Base-by-base conservation (phyloP, 164 flowering plant genomes). In the Nymphaea thermarum region DNA sequence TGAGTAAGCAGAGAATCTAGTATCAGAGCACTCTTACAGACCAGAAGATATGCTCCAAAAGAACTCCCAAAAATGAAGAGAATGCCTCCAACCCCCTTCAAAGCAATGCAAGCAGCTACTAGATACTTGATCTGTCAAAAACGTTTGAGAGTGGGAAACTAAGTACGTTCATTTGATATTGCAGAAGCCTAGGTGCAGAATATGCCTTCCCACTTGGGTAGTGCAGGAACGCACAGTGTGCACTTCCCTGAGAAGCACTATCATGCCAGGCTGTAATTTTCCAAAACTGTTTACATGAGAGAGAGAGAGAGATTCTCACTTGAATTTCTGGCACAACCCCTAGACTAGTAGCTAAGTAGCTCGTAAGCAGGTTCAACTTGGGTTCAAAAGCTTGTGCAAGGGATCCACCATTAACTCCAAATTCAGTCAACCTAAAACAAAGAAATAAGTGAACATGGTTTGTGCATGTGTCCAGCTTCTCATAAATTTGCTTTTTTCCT, bases 41-140 rank as follows among this genome's bases (percentile, higher is more conserved):
- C 97, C 93, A 91, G 80, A 43, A 91, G 86, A 65, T 64, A 81
- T 53, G 98, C 96, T 70, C 96, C 98, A 75, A 86, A 66, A 43
- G 82, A 68, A 79, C 82, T 85, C 68, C 91, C 88, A 63, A 91
- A 83, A 63, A 91, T 76, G 65, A 91, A 91, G 1, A 87, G 77
- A 66, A 89, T 44, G 67, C 89, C 86, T 59, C 97, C 97, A 57
- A 86, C 47, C 7, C 87, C 86, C 67, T 89, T 91, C 63, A 86
- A 68, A 64, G 77, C 77, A n/a, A 87, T 76, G 3, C 74, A 62
- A 2, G 81, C 70, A 42, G 84, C 82, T 42, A 83, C 86, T 18
- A 87, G 3, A 43, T 81, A 79, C 65, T 75, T 79, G 63, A 79
- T 79, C 97, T 91, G 86, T 5, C 25, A 65, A 71, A 61, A 6